Evolutionary conservation across 2,329 filamentous ascomycete genomes (phyloP), one percentile per base, ranked within the genome.

Genomic region (Emericellopsis atlantica): DNA sequence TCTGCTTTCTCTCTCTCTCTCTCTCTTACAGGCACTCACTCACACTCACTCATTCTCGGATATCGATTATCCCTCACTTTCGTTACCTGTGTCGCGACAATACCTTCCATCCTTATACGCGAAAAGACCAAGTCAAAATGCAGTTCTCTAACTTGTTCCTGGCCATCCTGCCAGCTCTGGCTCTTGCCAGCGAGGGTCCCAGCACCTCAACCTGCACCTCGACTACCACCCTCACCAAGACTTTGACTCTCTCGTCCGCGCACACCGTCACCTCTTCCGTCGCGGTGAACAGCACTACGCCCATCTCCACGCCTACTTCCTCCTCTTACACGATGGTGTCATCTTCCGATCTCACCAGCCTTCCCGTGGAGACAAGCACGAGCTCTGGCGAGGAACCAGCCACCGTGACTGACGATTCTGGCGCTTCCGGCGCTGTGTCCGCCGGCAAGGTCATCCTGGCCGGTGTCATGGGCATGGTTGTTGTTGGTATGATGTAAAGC

Each of bases 161-260:
- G 45, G 66, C 67, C 45, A 55, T 70, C 46, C 64, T 79, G 53
- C 73, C 74, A 50, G 61, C 73, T 40, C 54, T 76, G 52, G 74
- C 70, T 44, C 50, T 72, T 40, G 72, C 72, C 32, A 54, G 63
- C 40, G 57, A 54, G 11, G 43, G 48, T 40, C 47, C 40, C 16
- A 51, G 54, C 42, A 64, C 65, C 35, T 63, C 67, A 15, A 70
- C 67, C 18, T 61, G 60, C 37, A 76, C 72, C 15, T 62, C 62
- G 22, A 77, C 72, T 33, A 61, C 62, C 42, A 68, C 65, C 36
- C 51, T 69, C 50, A 73, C 69, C 52, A 67, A 66, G 54, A 73
- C 69, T 38, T 53, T 72, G 54, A 74, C 67, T 36, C 65, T 76
- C 45, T 65, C 65, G 36, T 55, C 61, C 51, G 62, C 69, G 29